Base-by-base conservation (phyloP, 768 basidiomycete genomes). In the Brasilioporus rufonigricans region DNA sequence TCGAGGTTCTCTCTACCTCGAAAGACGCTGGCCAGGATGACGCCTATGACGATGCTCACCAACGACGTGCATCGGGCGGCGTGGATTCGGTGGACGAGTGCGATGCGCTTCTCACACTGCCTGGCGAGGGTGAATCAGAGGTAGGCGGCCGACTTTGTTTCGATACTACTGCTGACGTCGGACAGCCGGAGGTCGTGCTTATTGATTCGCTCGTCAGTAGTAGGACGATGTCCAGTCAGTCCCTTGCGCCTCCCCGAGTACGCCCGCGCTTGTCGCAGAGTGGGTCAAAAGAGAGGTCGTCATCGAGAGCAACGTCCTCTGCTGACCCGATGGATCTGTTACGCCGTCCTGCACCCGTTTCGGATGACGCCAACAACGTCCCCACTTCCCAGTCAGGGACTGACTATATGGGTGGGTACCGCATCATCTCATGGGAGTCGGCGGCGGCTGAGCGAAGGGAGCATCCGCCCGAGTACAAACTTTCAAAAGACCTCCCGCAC, bases 401-500 rank as follows among this genome's bases (percentile, higher is more conserved):
- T 5, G 32, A 33, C 10, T n/a, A 23, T 5, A 8, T 44, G 4
- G 38, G 55, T 9, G 58, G 49, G 18, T 52, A 65, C 39, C 60
- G 49, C 1, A 13, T 65, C 27, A 14, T 66, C 9, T 65, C 68
- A 2, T 70, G 68, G 66, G 52, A 41, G 8, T 66, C 68, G 1
- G 38, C 52, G 7, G 51, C 62, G 7, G 55, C 57, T 3, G 56
- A 56, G n/a, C 51, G 60, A n/a, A 59, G 65, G 13, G 40, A 46
- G 10, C 53, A 59, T 9, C 43, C 52, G 3, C 65, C 69, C 5
- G 65, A 65, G 19, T 66, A 67, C 41, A 63, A 59, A 44, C 61
- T 72, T 16, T 66, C 81, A 2, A 74, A 69, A 53, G 77, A 89
- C 55, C 74, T 90, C n/a, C 83, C 84, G 1, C 82, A 84, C 58